phyloP scores from a whole-genome alignment of 495 filamentous ascomycete genomes.

The Penicillium silybi region DNA sequence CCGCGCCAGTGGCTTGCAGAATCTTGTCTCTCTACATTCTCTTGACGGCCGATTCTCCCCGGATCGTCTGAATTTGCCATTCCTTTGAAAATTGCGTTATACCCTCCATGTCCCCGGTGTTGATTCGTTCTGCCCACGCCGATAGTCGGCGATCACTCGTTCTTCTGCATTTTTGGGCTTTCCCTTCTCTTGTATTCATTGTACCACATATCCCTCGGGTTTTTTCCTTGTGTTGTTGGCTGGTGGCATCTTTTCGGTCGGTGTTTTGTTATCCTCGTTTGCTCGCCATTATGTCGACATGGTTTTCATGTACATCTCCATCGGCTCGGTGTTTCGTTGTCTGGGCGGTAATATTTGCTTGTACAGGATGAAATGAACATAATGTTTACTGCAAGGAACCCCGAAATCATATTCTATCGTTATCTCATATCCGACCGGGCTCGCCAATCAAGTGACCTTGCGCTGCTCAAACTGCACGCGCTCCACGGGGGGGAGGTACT shows the following conservation, averaged over 20 bases:
- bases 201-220: background rate
- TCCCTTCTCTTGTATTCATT: background rate
- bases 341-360: background rate
- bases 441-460: constrained; percentile 5
- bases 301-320: constrained; percentile 12
- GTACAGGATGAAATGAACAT: constrained; percentile 4
- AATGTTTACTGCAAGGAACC: constrained; percentile 4
- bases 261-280: constrained; percentile 10
- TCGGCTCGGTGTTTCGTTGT: constrained; percentile 13
- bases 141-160: constrained; percentile 15
- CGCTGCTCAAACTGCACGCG: constrained; percentile 12
- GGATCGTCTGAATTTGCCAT: constrained; percentile 2
- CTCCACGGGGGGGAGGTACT: constrained; percentile 12
- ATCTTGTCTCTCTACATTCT: constrained; percentile 1
- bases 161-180: constrained; percentile 8
- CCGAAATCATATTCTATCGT: constrained; percentile 7
- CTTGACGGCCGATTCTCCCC: background rate
- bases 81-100: constrained; percentile 23
- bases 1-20: background rate
- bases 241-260: constrained; percentile 2
- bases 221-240: background rate
- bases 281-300: constrained; percentile 14
- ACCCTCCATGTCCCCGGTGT: constrained; percentile 18
- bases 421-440: background rate
- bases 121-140: constrained; percentile 8